Evolutionary conservation across 352 stramenopile species (phyloP).

Genomic region (Saprolegnia parasitica): DNA sequence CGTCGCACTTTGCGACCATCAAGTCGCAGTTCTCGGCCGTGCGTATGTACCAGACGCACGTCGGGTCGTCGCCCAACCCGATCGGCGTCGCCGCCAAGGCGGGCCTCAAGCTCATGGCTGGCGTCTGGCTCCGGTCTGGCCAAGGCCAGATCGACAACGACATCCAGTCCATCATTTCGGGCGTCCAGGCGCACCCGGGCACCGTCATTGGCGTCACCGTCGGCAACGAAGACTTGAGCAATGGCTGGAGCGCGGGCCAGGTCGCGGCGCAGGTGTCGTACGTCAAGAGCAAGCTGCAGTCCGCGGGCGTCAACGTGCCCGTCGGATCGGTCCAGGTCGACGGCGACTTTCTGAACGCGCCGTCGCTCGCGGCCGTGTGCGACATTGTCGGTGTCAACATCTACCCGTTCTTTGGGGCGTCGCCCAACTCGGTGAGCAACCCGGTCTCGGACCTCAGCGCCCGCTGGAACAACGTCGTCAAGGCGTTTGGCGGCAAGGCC

Average conservation of each 20-base stretch:
- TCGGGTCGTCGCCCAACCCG: constrained; percentile 41
- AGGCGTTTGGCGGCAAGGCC: constrained; percentile 32
- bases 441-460: constrained; percentile 32
- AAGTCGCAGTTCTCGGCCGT: constrained; percentile 52
- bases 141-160: constrained; percentile 38
- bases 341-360: constrained; percentile 29
- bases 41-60: constrained; percentile 62
- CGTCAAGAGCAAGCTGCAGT: constrained; percentile 41
- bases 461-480: constrained; percentile 31
- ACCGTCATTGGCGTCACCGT: constrained; percentile 56
- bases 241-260: constrained; percentile 34
- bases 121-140: constrained; percentile 42
- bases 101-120: constrained; percentile 53
- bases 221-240: constrained; percentile 70
- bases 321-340: constrained; percentile 54
- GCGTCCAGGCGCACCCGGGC: constrained; percentile 38
- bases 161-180: constrained; percentile 55
- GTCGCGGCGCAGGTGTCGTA: constrained; percentile 33
- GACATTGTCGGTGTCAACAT: constrained; percentile 44
- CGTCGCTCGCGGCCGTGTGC: constrained; percentile 36
- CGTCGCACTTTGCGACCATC: constrained; percentile 40
- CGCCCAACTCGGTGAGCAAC: constrained; percentile 28
- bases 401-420: constrained; percentile 39
- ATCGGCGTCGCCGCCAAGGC: constrained; percentile 39
- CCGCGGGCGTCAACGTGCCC: constrained; percentile 38